These are phyloP conservation scores for Psidium friedrichsthalianum DNA, from an alignment of 345 rosid genomes.

Conservation along the genomic window DNA sequence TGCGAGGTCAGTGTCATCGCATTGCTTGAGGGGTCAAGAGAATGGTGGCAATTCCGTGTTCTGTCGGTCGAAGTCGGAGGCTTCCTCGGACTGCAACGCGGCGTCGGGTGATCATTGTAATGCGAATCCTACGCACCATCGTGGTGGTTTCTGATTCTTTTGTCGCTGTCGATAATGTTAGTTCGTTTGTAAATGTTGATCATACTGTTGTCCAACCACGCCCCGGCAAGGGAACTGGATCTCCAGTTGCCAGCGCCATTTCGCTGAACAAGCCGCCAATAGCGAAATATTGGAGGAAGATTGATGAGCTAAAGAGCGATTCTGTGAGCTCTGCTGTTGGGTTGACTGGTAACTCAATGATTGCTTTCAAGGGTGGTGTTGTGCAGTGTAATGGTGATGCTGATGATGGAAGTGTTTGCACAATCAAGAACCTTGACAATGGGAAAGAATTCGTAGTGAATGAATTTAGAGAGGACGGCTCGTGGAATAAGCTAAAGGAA, in stretches of 20 bases:
- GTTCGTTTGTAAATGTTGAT: slow-evolving; percentile 5
- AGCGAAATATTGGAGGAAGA: slow-evolving; percentile 5
- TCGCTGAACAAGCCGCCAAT: slow-evolving; percentile 21
- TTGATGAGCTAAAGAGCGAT: slow-evolving; percentile 9
- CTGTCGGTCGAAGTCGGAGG: slow-evolving; percentile 21
- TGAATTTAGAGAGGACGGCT: slow-evolving; percentile 71
- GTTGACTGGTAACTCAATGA: slow-evolving; percentile 15
- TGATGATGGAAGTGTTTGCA: slow-evolving; percentile 36
- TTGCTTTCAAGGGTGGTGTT: slow-evolving; percentile 2
- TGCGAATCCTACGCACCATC: background rate
- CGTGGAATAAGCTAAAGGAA: slow-evolving; percentile 70
- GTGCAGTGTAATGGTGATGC: slow-evolving; percentile 9
- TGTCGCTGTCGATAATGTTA: background rate
- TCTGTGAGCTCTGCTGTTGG: slow-evolving; percentile 18
- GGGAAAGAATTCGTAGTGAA: slow-evolving; percentile 85
- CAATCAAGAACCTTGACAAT: slow-evolving; percentile 76
- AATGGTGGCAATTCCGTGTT: slow-evolving; percentile 1
- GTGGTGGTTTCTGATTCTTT: slow-evolving; percentile 4
- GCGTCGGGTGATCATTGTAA: background rate
- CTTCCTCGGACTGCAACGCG: slow-evolving; percentile 10
- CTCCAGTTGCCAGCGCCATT: slow-evolving; percentile 6
- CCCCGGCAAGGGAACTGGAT: background rate
- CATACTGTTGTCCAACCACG: background rate
- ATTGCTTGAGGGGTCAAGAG: background rate
- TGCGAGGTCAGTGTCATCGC: slow-evolving; percentile 1